A percentile compares a stretch with the other conserved stretches of the same genome.
phyloP scores from a whole-genome alignment of 2,329 filamentous ascomycete genomes.

The Botrytis galanthina region DNA sequence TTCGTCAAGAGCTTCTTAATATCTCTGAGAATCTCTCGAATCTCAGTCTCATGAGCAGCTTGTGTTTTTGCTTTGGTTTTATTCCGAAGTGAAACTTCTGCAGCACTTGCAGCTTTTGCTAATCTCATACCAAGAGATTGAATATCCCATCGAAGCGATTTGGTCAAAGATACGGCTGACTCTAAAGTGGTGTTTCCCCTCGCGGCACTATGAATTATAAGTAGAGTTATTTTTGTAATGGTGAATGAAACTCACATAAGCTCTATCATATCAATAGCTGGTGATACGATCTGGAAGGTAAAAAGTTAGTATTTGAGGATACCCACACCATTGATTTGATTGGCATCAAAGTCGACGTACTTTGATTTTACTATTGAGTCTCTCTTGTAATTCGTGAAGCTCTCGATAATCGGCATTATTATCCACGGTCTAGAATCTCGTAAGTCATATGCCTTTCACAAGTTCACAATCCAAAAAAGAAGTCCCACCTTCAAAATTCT shows the following conservation, averaged over 20 bases:
- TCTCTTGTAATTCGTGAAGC: constrained; percentile 67
- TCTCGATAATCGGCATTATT: constrained; percentile 66
- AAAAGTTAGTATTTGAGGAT: background rate
- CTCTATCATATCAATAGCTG: constrained; percentile 88
- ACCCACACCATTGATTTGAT: background rate
- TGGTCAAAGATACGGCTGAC: constrained; percentile 79
- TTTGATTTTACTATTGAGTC: constrained; percentile 82
- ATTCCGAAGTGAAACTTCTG: constrained; percentile 50
- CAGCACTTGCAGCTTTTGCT: constrained; percentile 64
- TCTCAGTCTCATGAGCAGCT: constrained; percentile 59
- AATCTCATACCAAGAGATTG: constrained; percentile 74
- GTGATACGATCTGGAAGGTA: constrained; percentile 70
- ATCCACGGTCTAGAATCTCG: constrained; percentile 57
- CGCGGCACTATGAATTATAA: constrained; percentile 51
- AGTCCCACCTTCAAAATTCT: constrained; percentile 65
- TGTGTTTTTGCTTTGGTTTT: constrained; percentile 49
- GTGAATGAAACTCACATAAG: constrained; percentile 60
- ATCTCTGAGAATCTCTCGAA: constrained; percentile 68
- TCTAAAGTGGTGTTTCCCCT: constrained; percentile 79
- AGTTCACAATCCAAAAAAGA: background rate
- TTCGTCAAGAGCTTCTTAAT: constrained; percentile 72
- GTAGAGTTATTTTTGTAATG: constrained; percentile 39
- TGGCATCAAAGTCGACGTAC: constrained; percentile 43
- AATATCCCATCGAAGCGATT: constrained; percentile 79
- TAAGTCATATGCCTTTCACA: constrained; percentile 1